phyloP scores from a whole-genome alignment of 1,139 yeast genomes.

The Magnusiomyces suaveolens region DNA sequence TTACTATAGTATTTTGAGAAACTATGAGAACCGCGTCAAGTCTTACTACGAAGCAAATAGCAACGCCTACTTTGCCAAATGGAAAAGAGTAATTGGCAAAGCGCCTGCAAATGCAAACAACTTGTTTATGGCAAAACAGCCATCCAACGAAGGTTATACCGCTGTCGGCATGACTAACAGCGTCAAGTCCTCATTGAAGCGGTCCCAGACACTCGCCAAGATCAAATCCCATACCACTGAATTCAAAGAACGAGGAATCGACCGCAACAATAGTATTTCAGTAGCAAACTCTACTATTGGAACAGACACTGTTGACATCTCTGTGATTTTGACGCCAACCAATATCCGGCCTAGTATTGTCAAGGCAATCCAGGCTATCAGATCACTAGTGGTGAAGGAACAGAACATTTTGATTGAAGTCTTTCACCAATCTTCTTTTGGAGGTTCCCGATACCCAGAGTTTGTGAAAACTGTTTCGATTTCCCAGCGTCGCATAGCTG shows the following conservation, averaged over 20 bases:
- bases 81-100: conserved; percentile 19
- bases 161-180: conserved; percentile 8
- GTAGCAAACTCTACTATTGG: not conserved
- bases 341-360: conserved; percentile 15
- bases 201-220: conserved; percentile 29
- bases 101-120: conserved; percentile 1
- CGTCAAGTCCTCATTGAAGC: conserved; percentile 23
- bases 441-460: conserved; percentile 40
- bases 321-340: conserved; percentile 9
- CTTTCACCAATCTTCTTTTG: conserved; percentile 55
- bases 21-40: conserved; percentile 25
- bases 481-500: conserved; percentile 26
- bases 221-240: conserved; percentile 15
- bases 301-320: conserved; percentile 5
- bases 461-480: conserved; percentile 39
- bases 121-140: conserved; percentile 1
- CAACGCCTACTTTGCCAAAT: conserved; percentile 27
- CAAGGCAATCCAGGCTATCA: conserved; percentile 29
- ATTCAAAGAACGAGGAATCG: conserved; percentile 4
- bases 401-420: conserved; percentile 57
- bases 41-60: conserved; percentile 26
- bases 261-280: conserved; percentile 5
- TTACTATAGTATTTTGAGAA: conserved; percentile 35
- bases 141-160: not conserved
- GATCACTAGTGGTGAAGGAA: conserved; percentile 42